Conservation (phyloP, 148 eudicot species). For the Diospyros lotus region DNA sequence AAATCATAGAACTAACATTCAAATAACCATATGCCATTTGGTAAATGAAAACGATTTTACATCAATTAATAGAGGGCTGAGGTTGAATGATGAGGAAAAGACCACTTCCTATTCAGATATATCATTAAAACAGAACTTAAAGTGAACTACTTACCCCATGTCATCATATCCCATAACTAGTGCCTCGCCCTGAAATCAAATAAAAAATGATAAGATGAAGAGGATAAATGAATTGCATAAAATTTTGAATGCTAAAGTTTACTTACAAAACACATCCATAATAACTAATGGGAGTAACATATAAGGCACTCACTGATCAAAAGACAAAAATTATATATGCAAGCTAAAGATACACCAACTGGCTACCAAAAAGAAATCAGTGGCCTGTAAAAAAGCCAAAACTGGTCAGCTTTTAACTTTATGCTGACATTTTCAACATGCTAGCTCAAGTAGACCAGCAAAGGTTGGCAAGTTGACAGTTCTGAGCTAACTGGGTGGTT, state of each 20-base stretch:
- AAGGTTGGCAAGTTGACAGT: neutral
- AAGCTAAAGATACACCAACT: neutral
- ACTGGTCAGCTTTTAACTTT: neutral
- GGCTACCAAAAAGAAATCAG: constrained; percentile 4
- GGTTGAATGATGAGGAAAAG: neutral
- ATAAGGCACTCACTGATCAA: constrained; percentile 1
- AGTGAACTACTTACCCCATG: constrained; percentile 66
- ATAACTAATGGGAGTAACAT: neutral
- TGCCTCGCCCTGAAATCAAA: constrained; percentile 78
- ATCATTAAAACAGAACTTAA: neutral
- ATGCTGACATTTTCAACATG: neutral
- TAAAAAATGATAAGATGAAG: constrained; percentile 7
- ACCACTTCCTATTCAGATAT: neutral
- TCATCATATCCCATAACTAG: constrained; percentile 97
- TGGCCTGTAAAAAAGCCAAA: neutral
- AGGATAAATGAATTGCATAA: neutral
- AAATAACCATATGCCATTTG: neutral
- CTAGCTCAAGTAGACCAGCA: no score
- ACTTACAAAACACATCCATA: neutral
- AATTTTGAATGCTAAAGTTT: neutral
- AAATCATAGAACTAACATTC: neutral
- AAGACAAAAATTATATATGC: neutral
- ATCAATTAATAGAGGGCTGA: neutral
- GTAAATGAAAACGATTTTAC: neutral
- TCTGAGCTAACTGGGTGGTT: no score